Base-by-base conservation (phyloP, 768 basidiomycete genomes). In the Stropharia rugosoannulata region DNA sequence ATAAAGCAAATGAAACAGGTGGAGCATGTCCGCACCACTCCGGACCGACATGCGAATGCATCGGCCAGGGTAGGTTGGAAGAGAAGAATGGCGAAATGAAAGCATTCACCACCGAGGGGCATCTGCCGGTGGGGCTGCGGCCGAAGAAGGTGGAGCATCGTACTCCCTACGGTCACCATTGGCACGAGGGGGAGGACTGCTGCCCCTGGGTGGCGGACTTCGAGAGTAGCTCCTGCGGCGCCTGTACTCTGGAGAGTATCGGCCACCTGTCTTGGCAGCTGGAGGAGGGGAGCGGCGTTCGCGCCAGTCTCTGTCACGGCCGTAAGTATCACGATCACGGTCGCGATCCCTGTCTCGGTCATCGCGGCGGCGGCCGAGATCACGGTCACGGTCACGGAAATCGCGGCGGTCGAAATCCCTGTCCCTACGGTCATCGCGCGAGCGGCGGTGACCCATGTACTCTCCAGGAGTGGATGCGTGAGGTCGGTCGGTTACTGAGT, bases 391-490 rank as follows among this genome's bases (percentile, higher is more conserved):
- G 61, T 76, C 73, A 15, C 72, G 68, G 55, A 77, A 74, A n/a
- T 75, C 56, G 27, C 67, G 59, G 35, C 71, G 64, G 5, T 32
- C 29, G 9, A 32, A 32, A 11, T 73, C 70, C 42, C 69, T 64
- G 56, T 74, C 68, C 18, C 71, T 60, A 42, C 69, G 70, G 58
- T 75, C 71, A 18, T 78, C 76, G 18, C 76, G 55, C 32, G 66
- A 72, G 51, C 90, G 88, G 47, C 90, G 84, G 62, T 92, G 89
- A 11, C 96, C 94, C 92, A 96, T 96, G 71, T 98, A 99, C 75
- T 97, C 93, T 58, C 96, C 96, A 4, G 96, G 96, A 9, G 96
- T 99, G 8, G 97, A 93, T 12, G 90, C 87, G 72, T 99, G 96
- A 22, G 96, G 93, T 44, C 92, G 85, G 59, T 90, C 86, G 9